Evolutionary conservation across 306 rosid species (phyloP), one percentile per base, ranked within the genome.

Genomic region (Trifolium dubium): DNA sequence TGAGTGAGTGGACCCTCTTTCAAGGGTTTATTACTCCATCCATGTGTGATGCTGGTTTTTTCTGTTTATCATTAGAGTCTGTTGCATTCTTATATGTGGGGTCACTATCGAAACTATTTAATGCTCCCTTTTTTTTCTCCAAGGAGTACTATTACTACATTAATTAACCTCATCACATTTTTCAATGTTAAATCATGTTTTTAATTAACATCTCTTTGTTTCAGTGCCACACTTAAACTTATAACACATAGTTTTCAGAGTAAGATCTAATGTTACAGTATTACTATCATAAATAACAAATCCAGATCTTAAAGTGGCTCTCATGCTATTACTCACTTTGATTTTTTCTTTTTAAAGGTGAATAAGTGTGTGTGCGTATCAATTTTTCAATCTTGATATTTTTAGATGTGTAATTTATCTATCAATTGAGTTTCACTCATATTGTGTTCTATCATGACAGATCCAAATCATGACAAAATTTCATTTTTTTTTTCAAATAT

Each of bases 1-100:
- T 85, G 88, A 49, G 8, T 14, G 2, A 49, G 89, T 85, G 88
- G 93, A 66, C 92, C 92, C 84, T 40, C 44, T 12, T 49, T 44
- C 69, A 37, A 74, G 86, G 87, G 77, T 83, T 85, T 79, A 82
- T 77, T 75, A 81, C 88, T 81, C 77, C 95, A 87, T 81, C 76
- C 94, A 87, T 89, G 91, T 87, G 92, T 87, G 84, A 80, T 83
- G 88, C 86, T 86, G 86, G 76, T 85, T 68, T 83, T 83, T 78
- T 79, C 85, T 81, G 79, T 69, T 75, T 29, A 13, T 78, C 31
- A 56, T 40, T 63, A 77, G 83, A 50, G 83, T 64, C 76, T 74
- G 17, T 47, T 74, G 2, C 77, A 54, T 53, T 78, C 46, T 72
- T 62, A 69, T 75, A 55, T 60, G 71, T 59, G 19, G 50, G 55